These are phyloP conservation scores for Zymoseptoria crescenta DNA, from an alignment of 2,329 filamentous ascomycete species.

Conservation along the genomic window DNA sequence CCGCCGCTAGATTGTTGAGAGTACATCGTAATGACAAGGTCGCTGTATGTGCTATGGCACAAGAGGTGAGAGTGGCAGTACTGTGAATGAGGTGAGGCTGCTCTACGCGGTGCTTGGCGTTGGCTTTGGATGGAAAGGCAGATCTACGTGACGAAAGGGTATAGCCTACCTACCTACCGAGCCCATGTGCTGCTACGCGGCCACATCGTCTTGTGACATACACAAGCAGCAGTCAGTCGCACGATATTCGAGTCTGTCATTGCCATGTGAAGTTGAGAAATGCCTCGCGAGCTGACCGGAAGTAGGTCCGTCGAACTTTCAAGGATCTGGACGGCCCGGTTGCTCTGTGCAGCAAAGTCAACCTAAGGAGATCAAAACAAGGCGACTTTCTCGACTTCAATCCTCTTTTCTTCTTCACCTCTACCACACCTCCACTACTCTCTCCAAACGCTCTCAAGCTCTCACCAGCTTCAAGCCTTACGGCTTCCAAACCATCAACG, in stretches of 20 bases:
- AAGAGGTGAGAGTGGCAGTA: background rate
- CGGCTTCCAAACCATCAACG: slow-evolving; percentile 18
- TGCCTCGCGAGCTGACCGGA: background rate
- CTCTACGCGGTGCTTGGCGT: background rate
- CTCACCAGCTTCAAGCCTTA: slow-evolving; percentile 17
- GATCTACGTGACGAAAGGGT: too few species aligned
- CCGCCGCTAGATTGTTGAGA: slow-evolving; percentile 26
- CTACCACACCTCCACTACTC: slow-evolving; percentile 17
- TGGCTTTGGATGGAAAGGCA: background rate
- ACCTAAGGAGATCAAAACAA: background rate
- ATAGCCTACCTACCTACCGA: background rate
- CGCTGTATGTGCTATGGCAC: background rate
- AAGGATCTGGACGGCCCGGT: too few species aligned
- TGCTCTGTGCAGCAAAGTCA: too few species aligned
- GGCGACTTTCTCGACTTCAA: background rate
- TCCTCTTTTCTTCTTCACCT: background rate
- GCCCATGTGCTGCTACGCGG: too few species aligned
- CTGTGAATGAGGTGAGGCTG: background rate
- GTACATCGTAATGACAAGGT: background rate
- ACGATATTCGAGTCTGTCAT: too few species aligned
- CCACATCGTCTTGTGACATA: background rate
- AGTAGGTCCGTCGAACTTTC: background rate
- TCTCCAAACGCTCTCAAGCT: slow-evolving; percentile 16
- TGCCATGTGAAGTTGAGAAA: too few species aligned
- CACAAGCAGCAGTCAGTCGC: background rate